These are phyloP conservation scores for Gamarada debralockiae DNA, from an alignment of 495 filamentous ascomycete genomes.

Conservation along the genomic window DNA sequence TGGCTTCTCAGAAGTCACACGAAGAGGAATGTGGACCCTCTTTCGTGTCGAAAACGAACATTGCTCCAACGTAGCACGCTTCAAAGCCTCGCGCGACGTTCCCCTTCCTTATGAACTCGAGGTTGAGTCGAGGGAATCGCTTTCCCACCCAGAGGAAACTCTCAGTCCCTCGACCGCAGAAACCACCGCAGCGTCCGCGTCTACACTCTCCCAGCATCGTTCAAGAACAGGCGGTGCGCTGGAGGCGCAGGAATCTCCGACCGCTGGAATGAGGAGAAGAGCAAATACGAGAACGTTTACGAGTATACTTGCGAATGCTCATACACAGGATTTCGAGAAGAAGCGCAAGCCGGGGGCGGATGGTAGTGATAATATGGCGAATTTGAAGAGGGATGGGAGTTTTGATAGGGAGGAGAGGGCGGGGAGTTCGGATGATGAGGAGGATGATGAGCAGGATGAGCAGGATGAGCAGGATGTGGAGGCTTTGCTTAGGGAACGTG, in stretches of 20 bases:
- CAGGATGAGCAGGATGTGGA: slow-evolving; percentile 20
- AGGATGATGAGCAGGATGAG: slow-evolving; percentile 19
- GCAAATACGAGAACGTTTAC: slow-evolving; percentile 38
- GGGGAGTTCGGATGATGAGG: slow-evolving; percentile 8
- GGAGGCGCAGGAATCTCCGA: slow-evolving; percentile 2
- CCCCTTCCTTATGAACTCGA: slow-evolving; percentile 70
- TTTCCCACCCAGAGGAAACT: slow-evolving; percentile 12
- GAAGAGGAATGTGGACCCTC: slow-evolving; percentile 84
- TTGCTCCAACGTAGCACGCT: slow-evolving; percentile 78
- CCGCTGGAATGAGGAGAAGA: slow-evolving; percentile 13
- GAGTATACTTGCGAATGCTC: slow-evolving; percentile 63
- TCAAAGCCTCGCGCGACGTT: slow-evolving; percentile 77
- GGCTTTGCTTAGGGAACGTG: slow-evolving; percentile 21
- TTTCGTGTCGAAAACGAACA: slow-evolving; percentile 98
- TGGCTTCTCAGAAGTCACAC: slow-evolving; percentile 68
- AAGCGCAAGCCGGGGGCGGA: slow-evolving; percentile 45
- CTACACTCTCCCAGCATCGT: slow-evolving; percentile 6
- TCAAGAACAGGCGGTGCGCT: neutral
- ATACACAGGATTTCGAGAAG: slow-evolving; percentile 85
- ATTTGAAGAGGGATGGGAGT: slow-evolving; percentile 3
- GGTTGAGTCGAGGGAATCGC: slow-evolving; percentile 17
- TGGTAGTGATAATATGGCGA: slow-evolving; percentile 8
- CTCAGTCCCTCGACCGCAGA: slow-evolving; percentile 9
- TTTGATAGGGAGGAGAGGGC: neutral
- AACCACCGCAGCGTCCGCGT: neutral